phyloP scores from a whole-genome alignment of 78 protist genomes.

The Dictyostelium citrinum region DNA sequence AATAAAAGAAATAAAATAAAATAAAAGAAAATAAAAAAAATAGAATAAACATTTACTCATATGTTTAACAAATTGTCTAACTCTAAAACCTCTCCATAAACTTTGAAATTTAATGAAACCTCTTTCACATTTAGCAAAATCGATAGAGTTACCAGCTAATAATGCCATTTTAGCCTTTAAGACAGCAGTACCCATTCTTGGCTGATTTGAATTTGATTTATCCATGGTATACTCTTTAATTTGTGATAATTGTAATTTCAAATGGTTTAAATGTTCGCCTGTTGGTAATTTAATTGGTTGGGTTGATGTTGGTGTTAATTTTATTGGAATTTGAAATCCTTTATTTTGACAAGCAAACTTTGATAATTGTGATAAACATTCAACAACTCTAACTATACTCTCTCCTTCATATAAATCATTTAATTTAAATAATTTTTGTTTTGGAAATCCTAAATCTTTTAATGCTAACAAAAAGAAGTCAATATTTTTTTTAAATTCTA shows the following conservation, averaged over 20 bases:
- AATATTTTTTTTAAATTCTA: conserved; percentile 21
- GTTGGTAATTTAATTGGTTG: conserved; percentile 14
- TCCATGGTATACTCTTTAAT: conserved; percentile 25
- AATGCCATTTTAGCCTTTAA: conserved; percentile 63
- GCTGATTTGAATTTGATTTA: neutral
- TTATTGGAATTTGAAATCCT: conserved; percentile 10
- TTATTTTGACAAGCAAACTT: neutral
- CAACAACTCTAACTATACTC: conserved; percentile 39
- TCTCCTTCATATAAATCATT: conserved; percentile 39
- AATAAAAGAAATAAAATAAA: neutral
- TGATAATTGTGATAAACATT: conserved; percentile 8
- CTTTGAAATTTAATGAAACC: conserved; percentile 48
- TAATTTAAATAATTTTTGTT: conserved; percentile 9
- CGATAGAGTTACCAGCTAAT: conserved; percentile 36
- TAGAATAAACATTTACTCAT: neutral
- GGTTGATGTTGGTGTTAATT: neutral
- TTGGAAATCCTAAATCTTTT: conserved; percentile 50
- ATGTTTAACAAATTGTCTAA: conserved; percentile 9
- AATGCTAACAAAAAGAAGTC: conserved; percentile 50
- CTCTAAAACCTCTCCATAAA: conserved; percentile 65
- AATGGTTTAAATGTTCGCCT: neutral
- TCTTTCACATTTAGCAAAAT: conserved; percentile 36
- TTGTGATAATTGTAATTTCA: conserved; percentile 18
- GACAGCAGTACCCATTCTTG: conserved; percentile 10
- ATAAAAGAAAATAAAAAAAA: neutral